These are phyloP conservation scores for Centaurea solstitialis DNA, from an alignment of 129 eudicot species.

Conservation along the genomic window DNA sequence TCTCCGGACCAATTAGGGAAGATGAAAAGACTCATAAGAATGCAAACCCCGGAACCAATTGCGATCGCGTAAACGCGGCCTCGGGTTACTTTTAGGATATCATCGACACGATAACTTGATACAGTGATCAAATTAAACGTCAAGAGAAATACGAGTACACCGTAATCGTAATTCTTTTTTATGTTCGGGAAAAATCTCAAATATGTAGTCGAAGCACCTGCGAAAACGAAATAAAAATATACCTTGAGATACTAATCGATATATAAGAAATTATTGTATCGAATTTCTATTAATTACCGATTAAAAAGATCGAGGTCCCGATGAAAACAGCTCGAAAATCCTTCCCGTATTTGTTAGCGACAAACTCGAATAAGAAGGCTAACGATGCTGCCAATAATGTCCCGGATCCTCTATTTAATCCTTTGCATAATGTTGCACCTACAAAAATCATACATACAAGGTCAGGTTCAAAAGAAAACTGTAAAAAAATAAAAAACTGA, in stretches of 20 bases:
- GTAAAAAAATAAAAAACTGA: too few species aligned
- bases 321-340: conserved; percentile 64
- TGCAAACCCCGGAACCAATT: conserved; percentile 79
- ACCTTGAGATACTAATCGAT: too few species aligned
- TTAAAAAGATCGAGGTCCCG: conserved; percentile 60
- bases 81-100: conserved; percentile 61
- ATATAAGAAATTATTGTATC: too few species aligned
- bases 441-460: not conserved
- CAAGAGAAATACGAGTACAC: conserved; percentile 76
- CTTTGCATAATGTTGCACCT: conserved; percentile 98
- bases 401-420: conserved; percentile 87
- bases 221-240: conserved; percentile 2
- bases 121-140: conserved; percentile 85
- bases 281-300: conserved; percentile 43
- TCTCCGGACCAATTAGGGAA: conserved; percentile 97
- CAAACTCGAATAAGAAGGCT: conserved; percentile 64
- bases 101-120: conserved; percentile 71
- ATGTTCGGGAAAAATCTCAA: conserved; percentile 77
- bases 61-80: conserved; percentile 66
- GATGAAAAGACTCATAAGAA: conserved; percentile 69
- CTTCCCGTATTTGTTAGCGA: conserved; percentile 58
- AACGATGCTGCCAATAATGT: conserved; percentile 81
- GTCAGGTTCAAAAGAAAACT: too few species aligned
- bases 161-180: conserved; percentile 86
- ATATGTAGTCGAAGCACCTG: conserved; percentile 72